Evolutionary conservation across 139 green algal species (phyloP), one percentile per base, ranked within the genome.

Genomic region (Picochlorum sp.): DNA sequence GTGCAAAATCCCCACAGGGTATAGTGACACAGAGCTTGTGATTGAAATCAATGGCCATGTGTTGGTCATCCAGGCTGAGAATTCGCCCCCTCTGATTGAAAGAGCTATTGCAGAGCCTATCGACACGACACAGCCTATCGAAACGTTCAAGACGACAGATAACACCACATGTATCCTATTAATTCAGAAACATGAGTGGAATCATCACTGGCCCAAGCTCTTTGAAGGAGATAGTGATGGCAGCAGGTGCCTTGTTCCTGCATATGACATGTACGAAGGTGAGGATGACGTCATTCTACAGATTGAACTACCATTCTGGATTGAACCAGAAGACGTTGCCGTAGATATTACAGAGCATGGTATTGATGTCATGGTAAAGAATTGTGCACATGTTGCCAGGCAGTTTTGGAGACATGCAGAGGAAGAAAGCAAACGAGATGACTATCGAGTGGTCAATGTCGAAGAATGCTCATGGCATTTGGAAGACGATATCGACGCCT

Each of bases 221-320:
- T 91, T 91, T 47, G 30, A 64, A 7, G 85, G 85, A 6, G 85
- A 91, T 66, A 67, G 45, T 20, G 64, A 86, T 38, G 76, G 72
- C 2, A 66, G 30, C 7, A 69, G 83, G 32, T 84, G 76, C 72
- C 57, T 89, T 57, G 18, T 79, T 34, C 69, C 73, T 1, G 69
- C 71, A 18, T 87, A 84, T 70, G 65, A 23, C 1, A 23, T 87
- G 56, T 62, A 56, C 49, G 80, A 87, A 52, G 68, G 46, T 2
- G 51, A 69, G 3, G 66, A 78, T 21, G 82, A 91, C 38, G 70
- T 83, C 4, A 50, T 80, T n/a, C 46, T 91, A 44, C 80, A 89
- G 52, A 21, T 88, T 6, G 68, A 73, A 51, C 51, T 91, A 28
- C 84, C 84, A 10, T 88, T 87, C 59, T 91, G 84, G 81, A 86